Conservation (phyloP, 1,284 basidiomycete species). For the Fomes fomentarius region DNA sequence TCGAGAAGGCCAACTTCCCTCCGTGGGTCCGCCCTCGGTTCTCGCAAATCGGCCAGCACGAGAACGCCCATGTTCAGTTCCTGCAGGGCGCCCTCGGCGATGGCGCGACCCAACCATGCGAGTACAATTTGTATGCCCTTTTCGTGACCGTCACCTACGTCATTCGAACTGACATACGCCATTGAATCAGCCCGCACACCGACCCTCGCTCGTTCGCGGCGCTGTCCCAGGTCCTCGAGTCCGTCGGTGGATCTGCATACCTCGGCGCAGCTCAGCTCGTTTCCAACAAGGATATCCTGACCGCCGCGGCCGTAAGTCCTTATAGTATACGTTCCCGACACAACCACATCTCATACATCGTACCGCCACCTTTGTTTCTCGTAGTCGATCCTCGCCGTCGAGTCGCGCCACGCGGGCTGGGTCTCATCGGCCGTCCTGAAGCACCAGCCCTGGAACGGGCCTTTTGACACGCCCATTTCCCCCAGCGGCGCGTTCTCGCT, state of each 20-base stretch:
- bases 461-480: slow-evolving; percentile 55
- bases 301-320: slow-evolving; percentile 19
- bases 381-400: slow-evolving; percentile 46
- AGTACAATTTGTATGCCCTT: slow-evolving; percentile 57
- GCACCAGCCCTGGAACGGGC: slow-evolving; percentile 53
- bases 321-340: not conserved
- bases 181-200: slow-evolving; percentile 43
- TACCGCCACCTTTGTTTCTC: not conserved
- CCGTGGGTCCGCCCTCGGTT: slow-evolving; percentile 53
- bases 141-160: not conserved
- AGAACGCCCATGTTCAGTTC: slow-evolving; percentile 47
- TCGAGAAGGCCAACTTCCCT: slow-evolving; percentile 54
- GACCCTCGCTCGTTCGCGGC: slow-evolving; percentile 50
- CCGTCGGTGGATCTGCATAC: slow-evolving; percentile 54
- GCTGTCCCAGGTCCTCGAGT: slow-evolving; percentile 56
- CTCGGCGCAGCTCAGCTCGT: slow-evolving; percentile 46
- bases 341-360: not conserved
- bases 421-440: slow-evolving; percentile 48
- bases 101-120: slow-evolving; percentile 54
- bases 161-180: not conserved
- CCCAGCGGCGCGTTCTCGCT: slow-evolving; percentile 40
- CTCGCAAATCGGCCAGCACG: slow-evolving; percentile 60
- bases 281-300: slow-evolving; percentile 19
- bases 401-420: slow-evolving; percentile 55
- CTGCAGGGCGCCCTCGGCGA: slow-evolving; percentile 54